Evolutionary conservation across 331 rosid genomes (phyloP).

Genomic region (Malus hybrid): DNA sequence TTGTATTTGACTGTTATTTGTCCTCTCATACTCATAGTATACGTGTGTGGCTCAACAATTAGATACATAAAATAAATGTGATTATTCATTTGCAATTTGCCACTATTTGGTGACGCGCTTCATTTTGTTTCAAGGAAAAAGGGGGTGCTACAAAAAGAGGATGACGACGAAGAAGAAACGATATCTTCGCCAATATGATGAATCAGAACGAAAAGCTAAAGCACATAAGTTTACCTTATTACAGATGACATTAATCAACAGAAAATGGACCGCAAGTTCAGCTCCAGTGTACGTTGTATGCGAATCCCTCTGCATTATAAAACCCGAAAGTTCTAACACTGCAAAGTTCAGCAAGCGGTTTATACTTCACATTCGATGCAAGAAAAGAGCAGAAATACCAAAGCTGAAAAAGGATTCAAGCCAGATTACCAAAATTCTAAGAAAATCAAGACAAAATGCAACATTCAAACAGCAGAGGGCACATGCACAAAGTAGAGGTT

Average conservation of each 20-base stretch:
- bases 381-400: neutral
- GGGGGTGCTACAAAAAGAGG: neutral
- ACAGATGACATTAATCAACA: neutral
- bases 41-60: neutral
- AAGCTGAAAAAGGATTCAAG: neutral
- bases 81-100: neutral
- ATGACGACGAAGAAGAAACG: neutral
- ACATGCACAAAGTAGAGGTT: neutral
- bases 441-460: neutral
- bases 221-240: neutral
- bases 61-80: neutral
- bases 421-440: neutral
- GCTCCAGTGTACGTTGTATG: neutral
- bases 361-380: neutral
- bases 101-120: neutral
- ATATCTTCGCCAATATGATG: neutral
- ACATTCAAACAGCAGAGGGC: neutral
- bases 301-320: neutral
- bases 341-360: neutral
- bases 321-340: neutral
- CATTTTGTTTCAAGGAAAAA: neutral
- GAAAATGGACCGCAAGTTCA: too few species aligned
- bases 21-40: too few species aligned
- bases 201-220: neutral
- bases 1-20: neutral